These are phyloP conservation scores for Cantharellus anzutake DNA, from an alignment of 768 basidiomycete species.

Conservation along the genomic window DNA sequence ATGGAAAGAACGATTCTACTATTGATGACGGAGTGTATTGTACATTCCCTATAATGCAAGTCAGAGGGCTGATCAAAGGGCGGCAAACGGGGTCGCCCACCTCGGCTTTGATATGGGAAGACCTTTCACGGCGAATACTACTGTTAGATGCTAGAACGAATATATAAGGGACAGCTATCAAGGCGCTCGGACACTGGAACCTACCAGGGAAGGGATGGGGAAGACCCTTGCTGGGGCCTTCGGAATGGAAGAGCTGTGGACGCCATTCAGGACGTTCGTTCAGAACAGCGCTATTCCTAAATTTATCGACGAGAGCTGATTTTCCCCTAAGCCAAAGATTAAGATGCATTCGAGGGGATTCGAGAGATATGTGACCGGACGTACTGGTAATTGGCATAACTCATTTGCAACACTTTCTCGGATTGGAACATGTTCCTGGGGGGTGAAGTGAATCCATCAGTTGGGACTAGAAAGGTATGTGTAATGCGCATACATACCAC, in stretches of 20 bases:
- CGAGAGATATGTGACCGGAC: conserved; percentile 26
- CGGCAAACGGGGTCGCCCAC: neutral
- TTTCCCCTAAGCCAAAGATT: conserved; percentile 41
- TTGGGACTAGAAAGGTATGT: no score
- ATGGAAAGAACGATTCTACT: no score
- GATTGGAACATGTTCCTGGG: conserved; percentile 80
- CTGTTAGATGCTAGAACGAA: neutral
- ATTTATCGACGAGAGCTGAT: conserved; percentile 77
- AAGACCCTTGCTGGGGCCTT: conserved; percentile 51
- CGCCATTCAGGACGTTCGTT: conserved; percentile 34
- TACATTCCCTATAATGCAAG: neutral
- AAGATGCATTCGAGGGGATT: neutral
- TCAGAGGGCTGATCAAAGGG: neutral
- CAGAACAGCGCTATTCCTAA: conserved; percentile 83
- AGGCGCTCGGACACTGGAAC: neutral
- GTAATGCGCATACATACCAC: conserved; percentile 29
- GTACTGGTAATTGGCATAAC: conserved; percentile 70
- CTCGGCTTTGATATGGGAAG: neutral
- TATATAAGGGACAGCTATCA: neutral
- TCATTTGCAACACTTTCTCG: conserved; percentile 80
- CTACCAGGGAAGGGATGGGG: conserved; percentile 23
- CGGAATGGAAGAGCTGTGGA: conserved; percentile 27
- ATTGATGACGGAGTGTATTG: neutral
- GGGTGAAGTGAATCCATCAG: no score
- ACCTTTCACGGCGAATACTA: neutral